Conservation (phyloP, 2,329 filamentous ascomycete species). For the Microdochium bolleyi region DNA sequence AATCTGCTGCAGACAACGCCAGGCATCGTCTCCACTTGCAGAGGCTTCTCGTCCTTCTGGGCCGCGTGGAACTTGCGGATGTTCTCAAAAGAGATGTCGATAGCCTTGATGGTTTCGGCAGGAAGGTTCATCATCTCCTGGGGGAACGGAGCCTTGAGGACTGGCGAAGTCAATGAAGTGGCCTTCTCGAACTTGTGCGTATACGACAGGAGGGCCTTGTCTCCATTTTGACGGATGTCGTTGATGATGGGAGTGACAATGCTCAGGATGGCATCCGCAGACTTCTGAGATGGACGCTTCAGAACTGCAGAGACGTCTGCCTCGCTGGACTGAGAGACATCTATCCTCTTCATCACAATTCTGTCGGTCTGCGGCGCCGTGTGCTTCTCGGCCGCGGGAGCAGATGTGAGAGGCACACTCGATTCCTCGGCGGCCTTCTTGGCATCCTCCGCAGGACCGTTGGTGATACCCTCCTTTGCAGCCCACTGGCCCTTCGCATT, state of each 20-base stretch:
- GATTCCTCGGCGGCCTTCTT: slow-evolving; percentile 25
- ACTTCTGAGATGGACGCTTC: slow-evolving; percentile 86
- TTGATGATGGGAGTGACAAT: slow-evolving; percentile 90
- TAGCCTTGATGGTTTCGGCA: slow-evolving; percentile 80
- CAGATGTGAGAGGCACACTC: slow-evolving; percentile 20
- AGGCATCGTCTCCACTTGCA: slow-evolving; percentile 94
- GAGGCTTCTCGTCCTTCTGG: slow-evolving; percentile 74
- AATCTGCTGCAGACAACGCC: slow-evolving; percentile 94
- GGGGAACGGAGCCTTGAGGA: slow-evolving; percentile 84
- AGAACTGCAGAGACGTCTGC: slow-evolving; percentile 66
- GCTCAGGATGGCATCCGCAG: slow-evolving; percentile 85
- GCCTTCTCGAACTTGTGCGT: slow-evolving; percentile 98
- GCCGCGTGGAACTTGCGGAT: slow-evolving; percentile 91
- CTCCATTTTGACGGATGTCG: slow-evolving; percentile 74
- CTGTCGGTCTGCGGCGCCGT: slow-evolving; percentile 29
- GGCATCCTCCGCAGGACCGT: slow-evolving; percentile 18
- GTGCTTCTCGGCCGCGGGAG: slow-evolving; percentile 32
- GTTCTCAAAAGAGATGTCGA: slow-evolving; percentile 89
- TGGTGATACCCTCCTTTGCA: slow-evolving; percentile 66
- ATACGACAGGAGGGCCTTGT: slow-evolving; percentile 82
- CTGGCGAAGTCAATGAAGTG: slow-evolving; percentile 79
- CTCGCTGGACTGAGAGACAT: slow-evolving; percentile 56
- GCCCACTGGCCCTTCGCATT: slow-evolving; percentile 94
- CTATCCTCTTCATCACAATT: slow-evolving; percentile 77
- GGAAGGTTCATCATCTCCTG: slow-evolving; percentile 76